A percentile compares a stretch with the other conserved stretches of the same genome.
phyloP scores from a whole-genome alignment of 164 flowering plant genomes.

The Dillenia suffruticosa region DNA sequence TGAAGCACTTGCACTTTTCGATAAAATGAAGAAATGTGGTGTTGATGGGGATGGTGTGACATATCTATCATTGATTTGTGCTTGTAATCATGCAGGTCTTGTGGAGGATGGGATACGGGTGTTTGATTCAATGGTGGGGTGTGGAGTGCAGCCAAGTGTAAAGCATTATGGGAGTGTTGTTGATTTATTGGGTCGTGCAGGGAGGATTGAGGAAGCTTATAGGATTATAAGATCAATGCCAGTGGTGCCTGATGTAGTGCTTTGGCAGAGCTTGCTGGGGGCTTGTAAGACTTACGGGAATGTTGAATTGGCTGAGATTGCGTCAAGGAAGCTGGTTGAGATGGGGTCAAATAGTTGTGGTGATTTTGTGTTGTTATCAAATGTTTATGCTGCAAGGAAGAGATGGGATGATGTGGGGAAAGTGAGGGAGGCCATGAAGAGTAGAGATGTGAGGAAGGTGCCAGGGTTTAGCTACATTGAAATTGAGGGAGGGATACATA shows the following conservation, averaged over 20 bases:
- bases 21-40: conserved; percentile 34
- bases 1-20: conserved; percentile 54
- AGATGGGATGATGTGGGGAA: conserved; percentile 82
- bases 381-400: conserved; percentile 62
- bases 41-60: conserved; percentile 51
- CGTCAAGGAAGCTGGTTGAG: conserved; percentile 54
- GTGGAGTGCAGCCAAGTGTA: conserved; percentile 43
- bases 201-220: conserved; percentile 64
- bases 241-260: conserved; percentile 56
- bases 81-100: conserved; percentile 83
- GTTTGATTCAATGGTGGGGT: conserved; percentile 47
- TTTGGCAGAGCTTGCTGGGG: conserved; percentile 83
- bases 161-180: conserved; percentile 84
- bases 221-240: conserved; percentile 54
- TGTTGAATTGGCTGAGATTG: conserved; percentile 71
- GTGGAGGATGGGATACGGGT: conserved; percentile 62
- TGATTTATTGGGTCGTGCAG: conserved; percentile 80
- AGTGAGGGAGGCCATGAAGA: conserved; percentile 77
- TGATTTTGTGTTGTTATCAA: conserved; percentile 78
- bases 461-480: conserved; percentile 87
- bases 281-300: conserved; percentile 72
- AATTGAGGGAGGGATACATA: conserved; percentile 52
- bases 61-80: conserved; percentile 62
- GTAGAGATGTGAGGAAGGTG: conserved; percentile 60
- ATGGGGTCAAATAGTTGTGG: conserved; percentile 73